Base-by-base conservation (phyloP, 768 basidiomycete genomes). In the Termitomyces heimii region DNA sequence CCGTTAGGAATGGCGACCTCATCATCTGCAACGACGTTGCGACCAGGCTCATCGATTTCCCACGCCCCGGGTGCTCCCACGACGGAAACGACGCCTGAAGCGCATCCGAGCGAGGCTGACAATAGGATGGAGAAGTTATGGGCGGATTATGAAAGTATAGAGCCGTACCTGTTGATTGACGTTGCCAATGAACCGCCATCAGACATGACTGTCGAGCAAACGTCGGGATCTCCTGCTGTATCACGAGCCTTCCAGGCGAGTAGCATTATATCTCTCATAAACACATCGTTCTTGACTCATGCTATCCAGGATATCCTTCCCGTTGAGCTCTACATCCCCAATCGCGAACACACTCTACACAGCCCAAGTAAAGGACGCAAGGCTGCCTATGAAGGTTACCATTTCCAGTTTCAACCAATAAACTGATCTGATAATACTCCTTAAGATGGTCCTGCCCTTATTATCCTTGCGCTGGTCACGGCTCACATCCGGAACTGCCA, bases 401-500 rank as follows among this genome's bases (percentile, higher is more conserved):
- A n/a, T 37, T 18, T 47, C 22, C 7, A 34, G 12, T 32, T 31
- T 16, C 29, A 24, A 7, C 40, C 20, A 24, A 32, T 34, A 13
- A 9, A 42, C 16, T 1, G 14, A 35, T 47, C 35, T 54, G 60
- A 46, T 20, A 2, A 20, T n/a, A 7, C 26, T 26, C 18, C 40
- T 54, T 12, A 32, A 94, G 92, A 97, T 69, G 94, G 94, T 0
- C 89, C 94, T 2, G 89, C 94, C 0, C 75, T 98, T 22, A 84
- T 98, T 53, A 82, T 98, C 31, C 81, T 98, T 22, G 88, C 94
- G 0, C 77, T 98, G 5, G 78, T 97, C 28, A 89, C 89, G 26
- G 85, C 94, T 16, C 95, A 95, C 63, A 82, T 98, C 24, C 83
- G 97, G 35, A 95, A 94, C 63, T 96, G 92, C 65, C 73, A 78